phyloP scores from a whole-genome alignment of 768 basidiomycete genomes.

The Naganishia randhawae region DNA sequence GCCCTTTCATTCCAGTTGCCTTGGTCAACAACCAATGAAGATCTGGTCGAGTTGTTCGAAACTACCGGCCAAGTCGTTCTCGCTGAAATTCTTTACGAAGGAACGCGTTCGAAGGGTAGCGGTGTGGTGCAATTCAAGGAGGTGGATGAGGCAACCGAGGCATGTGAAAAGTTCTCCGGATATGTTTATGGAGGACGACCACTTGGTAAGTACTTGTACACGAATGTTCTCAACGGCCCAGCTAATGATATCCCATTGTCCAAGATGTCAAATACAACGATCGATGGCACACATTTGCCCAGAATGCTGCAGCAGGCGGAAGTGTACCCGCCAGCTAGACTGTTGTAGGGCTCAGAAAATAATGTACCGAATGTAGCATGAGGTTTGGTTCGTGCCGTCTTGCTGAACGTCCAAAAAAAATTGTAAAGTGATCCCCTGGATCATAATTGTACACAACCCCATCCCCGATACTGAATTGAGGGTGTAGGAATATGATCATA shows the following conservation, averaged over 20 bases:
- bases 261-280: conserved; percentile 90
- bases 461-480: neutral
- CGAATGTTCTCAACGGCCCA: neutral
- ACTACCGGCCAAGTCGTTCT: conserved; percentile 92
- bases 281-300: conserved; percentile 89
- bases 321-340: conserved; percentile 9
- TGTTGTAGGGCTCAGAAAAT: neutral
- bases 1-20: conserved; percentile 62
- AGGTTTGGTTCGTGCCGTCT: too few species aligned
- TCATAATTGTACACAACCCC: neutral
- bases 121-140: conserved; percentile 94
- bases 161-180: conserved; percentile 93
- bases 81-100: conserved; percentile 91
- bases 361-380: neutral
- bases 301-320: conserved; percentile 77
- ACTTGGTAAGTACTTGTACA: conserved; percentile 58
- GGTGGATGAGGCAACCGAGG: conserved; percentile 83
- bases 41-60: conserved; percentile 95
- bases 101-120: conserved; percentile 84
- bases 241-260: neutral
- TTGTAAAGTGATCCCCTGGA: neutral
- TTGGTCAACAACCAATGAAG: conserved; percentile 98
- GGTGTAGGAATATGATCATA: neutral
- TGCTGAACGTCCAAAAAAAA: neutral
- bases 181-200: conserved; percentile 94